Percentiles rank a stretch among this genome's conserved stretches.
Evolutionary conservation across 2,329 filamentous ascomycete genomes (phyloP).

Genomic region (Incumbomyces lentus): DNA sequence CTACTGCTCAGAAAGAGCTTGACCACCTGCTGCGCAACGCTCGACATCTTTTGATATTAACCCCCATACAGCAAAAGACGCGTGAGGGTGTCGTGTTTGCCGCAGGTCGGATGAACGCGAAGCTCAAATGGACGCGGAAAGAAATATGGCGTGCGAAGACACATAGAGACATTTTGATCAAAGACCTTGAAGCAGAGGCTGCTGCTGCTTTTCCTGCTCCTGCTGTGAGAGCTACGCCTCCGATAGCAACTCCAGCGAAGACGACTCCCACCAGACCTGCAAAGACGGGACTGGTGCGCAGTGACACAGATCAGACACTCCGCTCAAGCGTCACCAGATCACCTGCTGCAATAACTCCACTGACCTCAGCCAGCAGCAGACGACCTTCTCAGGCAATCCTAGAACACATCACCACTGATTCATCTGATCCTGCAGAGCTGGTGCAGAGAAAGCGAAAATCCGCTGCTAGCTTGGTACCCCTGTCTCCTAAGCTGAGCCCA

Average conservation of each 20-base stretch:
- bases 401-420: constrained; percentile 18
- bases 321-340: constrained; percentile 3
- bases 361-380: not conserved
- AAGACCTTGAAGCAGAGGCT: constrained; percentile 74
- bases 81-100: constrained; percentile 77
- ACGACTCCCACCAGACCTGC: constrained; percentile 14
- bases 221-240: not conserved
- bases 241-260: constrained; percentile 15
- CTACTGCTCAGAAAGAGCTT: constrained; percentile 61
- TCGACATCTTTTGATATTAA: constrained; percentile 76
- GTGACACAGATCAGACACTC: constrained; percentile 5
- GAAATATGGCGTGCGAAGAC: constrained; percentile 89
- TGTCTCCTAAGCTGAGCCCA: not conserved
- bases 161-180: constrained; percentile 74
- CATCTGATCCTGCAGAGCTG: not conserved
- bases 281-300: constrained; percentile 10
- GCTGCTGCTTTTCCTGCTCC: constrained; percentile 20
- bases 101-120: constrained; percentile 73
- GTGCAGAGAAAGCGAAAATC: not conserved
- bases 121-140: constrained; percentile 86
- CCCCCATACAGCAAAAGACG: constrained; percentile 83
- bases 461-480: not conserved
- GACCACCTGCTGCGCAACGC: constrained; percentile 80
- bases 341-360: not conserved
- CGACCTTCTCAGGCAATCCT: constrained; percentile 6